A percentile compares a stretch with the other conserved stretches of the same genome.
Evolutionary conservation across 257 asterid genomes (phyloP).

Genomic region (Linderniella brevidens): DNA sequence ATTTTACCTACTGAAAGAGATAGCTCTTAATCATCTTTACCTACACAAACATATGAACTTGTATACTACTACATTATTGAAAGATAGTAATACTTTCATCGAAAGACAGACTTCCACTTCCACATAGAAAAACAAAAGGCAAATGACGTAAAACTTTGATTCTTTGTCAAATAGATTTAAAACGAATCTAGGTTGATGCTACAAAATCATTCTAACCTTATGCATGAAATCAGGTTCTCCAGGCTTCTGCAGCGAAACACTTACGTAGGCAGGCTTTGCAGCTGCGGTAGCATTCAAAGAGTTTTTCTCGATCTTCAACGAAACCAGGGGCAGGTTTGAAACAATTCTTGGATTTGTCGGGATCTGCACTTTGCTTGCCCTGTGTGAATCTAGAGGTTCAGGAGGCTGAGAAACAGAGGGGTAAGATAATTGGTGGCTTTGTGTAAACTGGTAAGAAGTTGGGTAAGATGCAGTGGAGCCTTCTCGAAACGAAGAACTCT

Average conservation of each 20-base stretch:
- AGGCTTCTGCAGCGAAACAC: conserved; percentile 45
- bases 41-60: too few relatives aligned
- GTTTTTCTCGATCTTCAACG: conserved; percentile 51
- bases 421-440: conserved; percentile 43
- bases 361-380: conserved; percentile 65
- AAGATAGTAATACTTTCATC: too few relatives aligned
- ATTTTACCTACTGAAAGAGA: too few relatives aligned
- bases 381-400: conserved; percentile 35
- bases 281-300: conserved; percentile 21
- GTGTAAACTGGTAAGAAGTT: conserved; percentile 41
- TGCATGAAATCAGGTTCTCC: conserved; percentile 46
- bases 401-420: conserved; percentile 43
- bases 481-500: conserved; percentile 30
- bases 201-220: conserved; percentile 38
- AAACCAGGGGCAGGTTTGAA: conserved; percentile 36
- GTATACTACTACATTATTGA: too few relatives aligned
- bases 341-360: conserved; percentile 96
- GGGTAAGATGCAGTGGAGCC: conserved; percentile 32
- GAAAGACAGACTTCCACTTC: too few relatives aligned
- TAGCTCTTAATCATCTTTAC: too few relatives aligned
- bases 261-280: conserved; percentile 66
- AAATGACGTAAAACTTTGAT: too few relatives aligned
- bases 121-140: too few relatives aligned
- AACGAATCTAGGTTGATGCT: not conserved
- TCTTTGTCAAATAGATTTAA: too few relatives aligned